Evolutionary conservation across 1,284 basidiomycete genomes (phyloP).

Genomic region (Paramarasmius palmivorus): DNA sequence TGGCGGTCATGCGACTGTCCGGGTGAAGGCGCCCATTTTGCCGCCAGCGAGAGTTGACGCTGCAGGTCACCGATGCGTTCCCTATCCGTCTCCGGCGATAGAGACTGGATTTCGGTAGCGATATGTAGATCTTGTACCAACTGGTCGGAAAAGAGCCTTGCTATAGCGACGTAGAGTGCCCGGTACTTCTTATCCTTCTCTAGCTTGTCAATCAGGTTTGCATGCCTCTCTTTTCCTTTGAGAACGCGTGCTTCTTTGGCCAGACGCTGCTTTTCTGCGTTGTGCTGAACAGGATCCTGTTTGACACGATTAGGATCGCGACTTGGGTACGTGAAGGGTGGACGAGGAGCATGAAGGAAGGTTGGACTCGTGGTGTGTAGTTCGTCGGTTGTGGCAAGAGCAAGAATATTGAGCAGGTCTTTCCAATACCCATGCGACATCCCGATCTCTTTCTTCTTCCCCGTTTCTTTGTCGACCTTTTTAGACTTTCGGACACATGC

Average conservation of each 20-base stretch:
- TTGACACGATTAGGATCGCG: neutral
- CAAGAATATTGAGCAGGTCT: conserved; percentile 64
- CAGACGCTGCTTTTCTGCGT: conserved; percentile 10
- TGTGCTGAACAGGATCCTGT: conserved; percentile 7
- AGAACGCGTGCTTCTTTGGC: conserved; percentile 20
- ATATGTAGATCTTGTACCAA: conserved; percentile 47
- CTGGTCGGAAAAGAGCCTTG: conserved; percentile 57
- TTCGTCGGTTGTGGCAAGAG: conserved; percentile 50
- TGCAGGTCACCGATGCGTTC: conserved; percentile 29
- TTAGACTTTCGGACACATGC: conserved; percentile 35
- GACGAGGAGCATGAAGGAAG: conserved; percentile 35
- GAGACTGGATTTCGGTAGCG: conserved; percentile 32
- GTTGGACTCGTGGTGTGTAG: conserved; percentile 26
- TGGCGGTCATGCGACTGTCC: conserved; percentile 57
- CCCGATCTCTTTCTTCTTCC: neutral
- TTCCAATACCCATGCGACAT: conserved; percentile 67
- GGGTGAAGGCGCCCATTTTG: conserved; percentile 72
- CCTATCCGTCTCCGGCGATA: conserved; percentile 32
- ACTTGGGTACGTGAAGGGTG: neutral
- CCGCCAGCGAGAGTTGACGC: conserved; percentile 51
- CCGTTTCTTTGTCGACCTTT: conserved; percentile 17
- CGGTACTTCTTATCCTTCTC: conserved; percentile 44
- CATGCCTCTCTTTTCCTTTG: conserved; percentile 25
- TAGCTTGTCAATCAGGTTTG: conserved; percentile 43
- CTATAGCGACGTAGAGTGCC: conserved; percentile 62